A percentile compares a stretch with the other conserved stretches of the same genome.
phyloP scores from a whole-genome alignment of 768 basidiomycete genomes.

The Rhizopogon rudus region DNA sequence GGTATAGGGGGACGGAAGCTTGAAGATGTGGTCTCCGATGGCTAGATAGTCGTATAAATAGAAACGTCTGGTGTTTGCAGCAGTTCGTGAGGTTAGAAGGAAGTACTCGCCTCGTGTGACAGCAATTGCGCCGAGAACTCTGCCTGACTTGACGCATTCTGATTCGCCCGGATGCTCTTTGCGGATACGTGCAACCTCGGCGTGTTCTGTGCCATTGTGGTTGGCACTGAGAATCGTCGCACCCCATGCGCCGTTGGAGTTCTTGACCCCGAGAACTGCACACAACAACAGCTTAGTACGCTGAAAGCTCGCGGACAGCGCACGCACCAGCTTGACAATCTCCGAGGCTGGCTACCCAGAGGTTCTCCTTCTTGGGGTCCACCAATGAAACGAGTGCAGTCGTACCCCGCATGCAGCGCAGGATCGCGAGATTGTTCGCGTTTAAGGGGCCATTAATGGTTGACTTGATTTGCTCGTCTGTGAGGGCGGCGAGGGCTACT shows the following conservation, averaged over 20 bases:
- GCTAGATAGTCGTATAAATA: constrained; percentile 27
- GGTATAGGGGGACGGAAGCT: constrained; percentile 45
- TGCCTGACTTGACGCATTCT: constrained; percentile 37
- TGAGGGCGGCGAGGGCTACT: constrained; percentile 23
- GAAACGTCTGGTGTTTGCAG: background rate
- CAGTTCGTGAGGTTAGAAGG: background rate
- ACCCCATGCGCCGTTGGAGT: constrained; percentile 31
- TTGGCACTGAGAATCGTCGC: constrained; percentile 37
- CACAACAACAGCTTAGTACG: background rate
- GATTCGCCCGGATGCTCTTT: constrained; percentile 43
- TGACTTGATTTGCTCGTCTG: constrained; percentile 33
- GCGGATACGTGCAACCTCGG: constrained; percentile 36
- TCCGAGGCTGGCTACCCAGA: constrained; percentile 56
- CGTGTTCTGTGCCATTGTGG: constrained; percentile 44
- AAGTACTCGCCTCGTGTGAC: constrained; percentile 45
- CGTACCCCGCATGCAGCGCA: constrained; percentile 46
- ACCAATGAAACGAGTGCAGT: constrained; percentile 46
- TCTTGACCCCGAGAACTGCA: constrained; percentile 38
- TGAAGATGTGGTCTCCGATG: constrained; percentile 51
- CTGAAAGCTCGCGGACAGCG: background rate
- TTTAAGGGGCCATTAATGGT: constrained; percentile 35
- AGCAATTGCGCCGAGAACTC: constrained; percentile 51
- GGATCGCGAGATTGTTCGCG: constrained; percentile 29
- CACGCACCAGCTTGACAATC: constrained; percentile 49
- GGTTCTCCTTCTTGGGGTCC: constrained; percentile 35